These are phyloP conservation scores for Penicillium riverlandense DNA, from an alignment of 495 filamentous ascomycete genomes.

Conservation along the genomic window DNA sequence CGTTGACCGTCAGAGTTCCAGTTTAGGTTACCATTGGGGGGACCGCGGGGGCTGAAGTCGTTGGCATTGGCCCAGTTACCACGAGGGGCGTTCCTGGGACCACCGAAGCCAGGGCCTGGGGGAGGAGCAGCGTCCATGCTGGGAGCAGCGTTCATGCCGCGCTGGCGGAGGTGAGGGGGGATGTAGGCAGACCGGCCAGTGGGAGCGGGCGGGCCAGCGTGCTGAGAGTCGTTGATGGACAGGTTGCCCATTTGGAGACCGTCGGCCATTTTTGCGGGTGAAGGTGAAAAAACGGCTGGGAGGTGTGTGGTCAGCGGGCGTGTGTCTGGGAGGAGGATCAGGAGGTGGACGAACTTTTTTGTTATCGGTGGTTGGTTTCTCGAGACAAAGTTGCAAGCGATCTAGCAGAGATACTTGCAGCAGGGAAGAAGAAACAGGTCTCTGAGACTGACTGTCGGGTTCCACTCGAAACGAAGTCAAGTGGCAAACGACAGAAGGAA, in stretches of 20 bases:
- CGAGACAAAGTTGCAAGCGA: constrained; percentile 8
- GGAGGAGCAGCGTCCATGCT: constrained; percentile 35
- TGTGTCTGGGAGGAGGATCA: not conserved
- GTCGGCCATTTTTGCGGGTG: constrained; percentile 74
- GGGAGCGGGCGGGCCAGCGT: constrained; percentile 44
- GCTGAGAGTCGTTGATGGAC: constrained; percentile 64
- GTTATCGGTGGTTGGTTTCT: constrained; percentile 5
- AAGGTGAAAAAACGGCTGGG: not conserved
- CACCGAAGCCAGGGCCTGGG: constrained; percentile 23
- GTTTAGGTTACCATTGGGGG: constrained; percentile 36
- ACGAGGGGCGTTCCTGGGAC: constrained; percentile 37
- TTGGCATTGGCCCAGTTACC: constrained; percentile 61
- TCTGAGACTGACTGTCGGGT: constrained; percentile 1
- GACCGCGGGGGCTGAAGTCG: constrained; percentile 59
- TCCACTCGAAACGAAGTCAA: constrained; percentile 13
- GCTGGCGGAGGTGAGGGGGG: constrained; percentile 82
- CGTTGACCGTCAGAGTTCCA: constrained; percentile 29
- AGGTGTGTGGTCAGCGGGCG: too few species aligned
- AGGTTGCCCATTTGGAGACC: constrained; percentile 88
- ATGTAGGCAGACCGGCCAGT: constrained; percentile 78
- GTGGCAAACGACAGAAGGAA: constrained; percentile 13
- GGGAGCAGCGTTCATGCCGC: constrained; percentile 36
- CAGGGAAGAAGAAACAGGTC: constrained; percentile 12
- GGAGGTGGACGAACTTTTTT: constrained; percentile 10
- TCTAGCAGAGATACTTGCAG: constrained; percentile 19